Evolutionary conservation across 2,329 filamentous ascomycete species (phyloP).

Genomic region (Aureobasidium mangrovei): DNA sequence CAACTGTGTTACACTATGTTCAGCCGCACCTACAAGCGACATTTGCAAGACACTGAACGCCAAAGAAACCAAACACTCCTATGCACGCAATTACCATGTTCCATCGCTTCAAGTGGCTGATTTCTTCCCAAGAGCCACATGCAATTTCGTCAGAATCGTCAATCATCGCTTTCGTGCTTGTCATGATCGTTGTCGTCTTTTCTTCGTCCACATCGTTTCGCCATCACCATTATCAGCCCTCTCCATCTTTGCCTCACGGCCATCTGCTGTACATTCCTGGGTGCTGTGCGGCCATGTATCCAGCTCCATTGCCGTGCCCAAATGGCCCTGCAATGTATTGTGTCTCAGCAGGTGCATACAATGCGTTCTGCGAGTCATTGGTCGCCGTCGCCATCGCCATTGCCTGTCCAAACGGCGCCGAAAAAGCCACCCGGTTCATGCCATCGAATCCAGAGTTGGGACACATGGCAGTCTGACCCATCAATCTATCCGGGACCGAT

Average conservation of each 20-base stretch:
- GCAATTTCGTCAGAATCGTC: conserved; percentile 10
- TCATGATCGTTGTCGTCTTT: not conserved
- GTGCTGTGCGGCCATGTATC: conserved; percentile 2
- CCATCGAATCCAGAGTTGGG: not conserved
- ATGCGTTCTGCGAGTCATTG: not conserved
- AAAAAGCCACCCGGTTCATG: conserved; percentile 2
- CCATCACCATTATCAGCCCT: not conserved
- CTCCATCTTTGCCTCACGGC: not conserved
- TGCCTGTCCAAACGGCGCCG: not conserved
- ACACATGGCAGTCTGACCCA: not conserved
- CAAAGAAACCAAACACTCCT: not conserved
- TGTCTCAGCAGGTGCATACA: not conserved
- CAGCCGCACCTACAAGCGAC: not conserved
- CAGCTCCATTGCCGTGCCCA: not conserved
- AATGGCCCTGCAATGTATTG: not conserved
- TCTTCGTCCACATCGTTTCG: not conserved
- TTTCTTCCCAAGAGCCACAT: not conserved
- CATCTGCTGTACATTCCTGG: conserved; percentile 3
- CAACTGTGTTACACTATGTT: not conserved
- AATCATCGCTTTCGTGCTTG: conserved; percentile 5
- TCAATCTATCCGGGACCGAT: not conserved
- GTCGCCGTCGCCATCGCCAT: not conserved
- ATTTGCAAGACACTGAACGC: not conserved
- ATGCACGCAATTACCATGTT: not conserved
- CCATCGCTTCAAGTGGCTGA: not conserved